phyloP scores from a whole-genome alignment of 139 green algal genomes.

The Chlorella sp. region DNA sequence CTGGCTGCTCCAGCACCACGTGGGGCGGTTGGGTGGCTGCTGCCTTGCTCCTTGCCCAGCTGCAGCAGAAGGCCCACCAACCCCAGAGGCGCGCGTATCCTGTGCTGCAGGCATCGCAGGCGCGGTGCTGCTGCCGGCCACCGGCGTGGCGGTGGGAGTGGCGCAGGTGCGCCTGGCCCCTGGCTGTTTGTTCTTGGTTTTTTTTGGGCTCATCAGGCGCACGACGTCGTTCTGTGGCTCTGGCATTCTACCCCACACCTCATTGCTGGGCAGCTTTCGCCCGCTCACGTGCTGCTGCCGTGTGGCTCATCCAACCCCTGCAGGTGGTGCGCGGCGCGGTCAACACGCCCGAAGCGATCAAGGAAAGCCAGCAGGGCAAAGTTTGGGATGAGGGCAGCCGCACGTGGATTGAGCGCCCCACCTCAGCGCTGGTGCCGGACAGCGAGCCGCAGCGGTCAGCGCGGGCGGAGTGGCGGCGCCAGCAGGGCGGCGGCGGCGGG shows the following conservation, averaged over 20 bases:
- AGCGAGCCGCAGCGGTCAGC: constrained; percentile 16
- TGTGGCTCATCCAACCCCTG: neutral
- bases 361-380: constrained; percentile 57
- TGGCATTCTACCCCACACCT: too few relatives aligned
- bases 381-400: constrained; percentile 74
- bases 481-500: constrained; percentile 20
- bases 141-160: constrained; percentile 76
- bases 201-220: too few relatives aligned
- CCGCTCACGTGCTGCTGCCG: neutral
- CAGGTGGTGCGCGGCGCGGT: constrained; percentile 68
- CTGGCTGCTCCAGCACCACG: neutral
- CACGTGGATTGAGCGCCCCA: constrained; percentile 69
- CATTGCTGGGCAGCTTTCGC: constrained; percentile 76
- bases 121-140: constrained; percentile 84
- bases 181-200: too few relatives aligned
- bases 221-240: too few relatives aligned
- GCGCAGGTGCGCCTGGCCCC: constrained; percentile 8
- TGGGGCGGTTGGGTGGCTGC: neutral
- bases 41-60: neutral
- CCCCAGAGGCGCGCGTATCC: too few relatives aligned
- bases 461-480: constrained; percentile 18
- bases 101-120: constrained; percentile 66
- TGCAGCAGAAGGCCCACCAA: neutral
- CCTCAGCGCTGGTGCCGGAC: constrained; percentile 44
- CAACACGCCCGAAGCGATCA: constrained; percentile 85